Percentiles rank a stretch among this genome's conserved stretches.
Evolutionary conservation across 306 rosid species (phyloP).

Genomic region (Gastrolobium villosum): DNA sequence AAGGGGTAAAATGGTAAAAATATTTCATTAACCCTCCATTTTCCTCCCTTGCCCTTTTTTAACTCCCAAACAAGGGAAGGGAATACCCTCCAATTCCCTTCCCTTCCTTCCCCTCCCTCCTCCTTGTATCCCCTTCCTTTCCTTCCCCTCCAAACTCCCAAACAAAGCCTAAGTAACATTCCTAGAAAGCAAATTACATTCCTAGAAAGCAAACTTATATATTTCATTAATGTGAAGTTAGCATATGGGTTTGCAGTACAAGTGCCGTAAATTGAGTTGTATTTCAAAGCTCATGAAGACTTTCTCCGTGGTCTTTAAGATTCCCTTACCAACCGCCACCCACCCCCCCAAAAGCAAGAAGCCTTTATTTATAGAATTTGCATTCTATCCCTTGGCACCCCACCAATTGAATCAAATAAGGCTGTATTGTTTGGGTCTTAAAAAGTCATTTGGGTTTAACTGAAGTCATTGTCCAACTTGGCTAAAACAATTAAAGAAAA

Average conservation of each 20-base stretch:
- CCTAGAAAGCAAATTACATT: no score
- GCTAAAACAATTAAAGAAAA: not conserved
- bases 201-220: not conserved
- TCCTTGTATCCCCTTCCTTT: no score
- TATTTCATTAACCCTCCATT: no score
- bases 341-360: not conserved
- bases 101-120: no score
- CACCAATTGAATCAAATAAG: slow-evolving; percentile 8
- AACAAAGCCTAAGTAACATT: no score
- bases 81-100: no score
- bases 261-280: not conserved
- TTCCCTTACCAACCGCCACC: slow-evolving; percentile 24
- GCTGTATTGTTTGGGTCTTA: not conserved
- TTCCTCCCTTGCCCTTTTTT: no score
- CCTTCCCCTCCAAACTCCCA: no score
- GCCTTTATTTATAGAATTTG: not conserved
- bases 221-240: slow-evolving; percentile 23
- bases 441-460: not conserved
- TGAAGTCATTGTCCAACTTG: not conserved
- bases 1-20: no score
- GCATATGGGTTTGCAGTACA: slow-evolving; percentile 30
- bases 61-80: no score
- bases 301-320: slow-evolving; percentile 1
- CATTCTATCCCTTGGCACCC: not conserved
- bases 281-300: not conserved